Base-by-base conservation (phyloP, 176 grass and related monocot genomes). In the Raddia distichophylla region DNA sequence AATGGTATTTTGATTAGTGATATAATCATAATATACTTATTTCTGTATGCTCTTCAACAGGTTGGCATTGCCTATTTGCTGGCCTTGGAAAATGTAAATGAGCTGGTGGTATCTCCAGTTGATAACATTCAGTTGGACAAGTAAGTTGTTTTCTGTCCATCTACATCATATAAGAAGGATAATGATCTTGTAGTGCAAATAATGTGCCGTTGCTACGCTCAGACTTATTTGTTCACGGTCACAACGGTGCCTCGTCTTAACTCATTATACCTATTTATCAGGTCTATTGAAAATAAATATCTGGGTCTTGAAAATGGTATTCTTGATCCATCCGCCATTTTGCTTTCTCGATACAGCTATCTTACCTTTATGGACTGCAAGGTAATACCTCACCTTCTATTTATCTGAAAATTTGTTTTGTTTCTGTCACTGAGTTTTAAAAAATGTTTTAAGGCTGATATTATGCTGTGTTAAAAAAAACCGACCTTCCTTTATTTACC, bases 1-100 rank as follows among this genome's bases (percentile, higher is more conserved):
- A 8, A n/a, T 65, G 5, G 2, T 56, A 37, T 35, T n/a, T 66
- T 73, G 19, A 7, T 34, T 53, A 37, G 16, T 65, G 59, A 20
- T 55, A 73, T 17, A 14, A 47, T 46, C 8, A 73, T 73, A 47
- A 73, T 3, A 27, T 80, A 57, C 60, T 19, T 57, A n/a, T 72
- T 52, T 71, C 18, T 85, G 17, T 45, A 48, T 69, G 19, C 53
- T 74, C 10, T 15, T 91, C 66, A 80, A 88, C 84, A 98, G 95
- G 95, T 98, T 67, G 95, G 95, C 11, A 91, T 98, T 43, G 90
- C 95, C 68, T 98, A 98, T 86, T 88, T 98, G 84, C 76, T 98
- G 87, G 92, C 92, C 82, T 80, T 98, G 73, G 86, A 98, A 90
- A 81, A 82, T 86, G 90, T 80, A 84, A 95, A 98, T 81, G 74